Conservation (phyloP, 495 filamentous ascomycete species). For the Lentithecium fluviatile region DNA sequence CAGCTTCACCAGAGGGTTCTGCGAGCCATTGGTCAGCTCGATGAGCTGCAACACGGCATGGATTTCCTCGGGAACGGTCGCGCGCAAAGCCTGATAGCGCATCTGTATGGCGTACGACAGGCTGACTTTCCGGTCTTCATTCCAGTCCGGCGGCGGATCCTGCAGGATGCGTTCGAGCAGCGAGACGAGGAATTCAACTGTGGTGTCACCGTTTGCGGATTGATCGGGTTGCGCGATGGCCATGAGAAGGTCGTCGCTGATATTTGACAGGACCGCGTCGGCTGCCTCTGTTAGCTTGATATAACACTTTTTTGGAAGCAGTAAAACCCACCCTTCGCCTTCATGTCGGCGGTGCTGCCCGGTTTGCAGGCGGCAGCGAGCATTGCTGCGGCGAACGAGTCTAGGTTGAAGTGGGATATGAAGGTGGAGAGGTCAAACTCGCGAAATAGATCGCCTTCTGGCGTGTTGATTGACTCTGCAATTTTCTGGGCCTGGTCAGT, state of each 20-base stretch:
- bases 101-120: constrained; percentile 64
- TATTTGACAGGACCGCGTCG: constrained; percentile 76
- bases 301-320: background rate
- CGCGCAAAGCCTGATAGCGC: constrained; percentile 62
- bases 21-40: constrained; percentile 61
- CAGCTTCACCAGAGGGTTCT: constrained; percentile 66
- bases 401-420: constrained; percentile 88
- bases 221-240: constrained; percentile 47
- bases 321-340: constrained; percentile 78
- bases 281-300: constrained; percentile 54
- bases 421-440: constrained; percentile 93
- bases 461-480: constrained; percentile 84
- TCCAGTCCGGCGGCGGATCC: constrained; percentile 78
- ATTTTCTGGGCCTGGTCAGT: constrained; percentile 82
- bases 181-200: constrained; percentile 64
- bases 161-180: constrained; percentile 80
- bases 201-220: constrained; percentile 58
- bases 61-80: constrained; percentile 67
- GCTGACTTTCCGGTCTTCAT: constrained; percentile 67
- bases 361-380: constrained; percentile 85
- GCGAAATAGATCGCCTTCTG: constrained; percentile 83
- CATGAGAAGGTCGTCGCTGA: constrained; percentile 70
- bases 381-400: constrained; percentile 81
- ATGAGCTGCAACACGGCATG: constrained; percentile 71
- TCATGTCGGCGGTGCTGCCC: constrained; percentile 72